Conservation (phyloP, 371 early-diverging fungal genomes). For the Mortierella sp. region DNA sequence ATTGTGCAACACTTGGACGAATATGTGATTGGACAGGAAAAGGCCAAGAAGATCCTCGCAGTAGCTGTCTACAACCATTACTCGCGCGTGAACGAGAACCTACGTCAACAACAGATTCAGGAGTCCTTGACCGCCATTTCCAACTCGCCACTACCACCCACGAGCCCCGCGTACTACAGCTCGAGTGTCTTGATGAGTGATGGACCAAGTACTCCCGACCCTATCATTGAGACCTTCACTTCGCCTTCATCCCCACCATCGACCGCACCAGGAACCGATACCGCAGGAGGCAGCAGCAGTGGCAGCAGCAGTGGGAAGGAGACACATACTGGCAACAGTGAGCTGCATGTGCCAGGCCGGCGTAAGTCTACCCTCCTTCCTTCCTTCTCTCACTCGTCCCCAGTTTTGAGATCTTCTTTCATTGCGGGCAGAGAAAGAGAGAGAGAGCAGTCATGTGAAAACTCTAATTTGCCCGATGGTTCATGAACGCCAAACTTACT, state of each 20-base stretch:
- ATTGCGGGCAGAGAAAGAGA: neutral
- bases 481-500: constrained; percentile 7
- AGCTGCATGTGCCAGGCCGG: constrained; percentile 39
- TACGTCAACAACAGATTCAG: constrained; percentile 58
- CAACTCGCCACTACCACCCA: constrained; percentile 19
- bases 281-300: constrained; percentile 9
- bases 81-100: constrained; percentile 81
- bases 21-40: constrained; percentile 90
- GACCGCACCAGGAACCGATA: constrained; percentile 12
- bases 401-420: neutral
- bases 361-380: constrained; percentile 30
- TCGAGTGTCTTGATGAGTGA: constrained; percentile 50
- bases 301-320: constrained; percentile 13
- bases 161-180: constrained; percentile 27
- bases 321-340: constrained; percentile 13
- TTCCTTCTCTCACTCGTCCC: neutral
- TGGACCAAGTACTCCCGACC: constrained; percentile 55
- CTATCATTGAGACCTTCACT: constrained; percentile 51
- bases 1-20: constrained; percentile 87
- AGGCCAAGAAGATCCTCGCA: constrained; percentile 85
- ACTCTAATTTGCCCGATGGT: constrained; percentile 21
- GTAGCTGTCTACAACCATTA: constrained; percentile 94
- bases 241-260: constrained; percentile 9
- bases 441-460: constrained; percentile 45
- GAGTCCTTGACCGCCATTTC: constrained; percentile 39